A percentile compares a stretch with the other conserved stretches of the same genome.
phyloP scores from a whole-genome alignment of 2,329 filamentous ascomycete genomes.

The Penicillium sp. region DNA sequence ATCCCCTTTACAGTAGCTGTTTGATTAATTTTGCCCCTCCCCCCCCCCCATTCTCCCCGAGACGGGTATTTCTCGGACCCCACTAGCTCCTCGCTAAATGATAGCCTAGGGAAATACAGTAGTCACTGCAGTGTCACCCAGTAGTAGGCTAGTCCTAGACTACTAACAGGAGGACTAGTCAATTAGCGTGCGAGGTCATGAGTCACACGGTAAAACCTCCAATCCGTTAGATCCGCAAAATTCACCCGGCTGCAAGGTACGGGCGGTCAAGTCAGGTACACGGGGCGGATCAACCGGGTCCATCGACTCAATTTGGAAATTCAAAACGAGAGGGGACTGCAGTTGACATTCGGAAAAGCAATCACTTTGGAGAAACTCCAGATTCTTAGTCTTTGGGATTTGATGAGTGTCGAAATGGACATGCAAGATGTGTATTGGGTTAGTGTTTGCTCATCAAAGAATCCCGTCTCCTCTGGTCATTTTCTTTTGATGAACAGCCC shows the following conservation, averaged over 20 bases:
- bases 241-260: constrained; percentile 12
- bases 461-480: no score
- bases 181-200: no score
- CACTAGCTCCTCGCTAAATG: neutral
- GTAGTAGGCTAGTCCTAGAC: no score
- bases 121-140: neutral
- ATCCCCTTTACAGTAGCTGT: neutral
- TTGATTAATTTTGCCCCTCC: constrained; percentile 9
- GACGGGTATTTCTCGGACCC: neutral
- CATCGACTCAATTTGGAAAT: no score
- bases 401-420: no score
- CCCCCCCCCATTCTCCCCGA: neutral
- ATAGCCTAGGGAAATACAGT: neutral
- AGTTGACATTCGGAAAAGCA: neutral
- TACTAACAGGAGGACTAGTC: no score
- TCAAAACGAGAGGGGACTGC: neutral
- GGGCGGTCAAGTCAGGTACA: neutral
- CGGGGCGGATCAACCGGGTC: no score
- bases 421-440: no score
- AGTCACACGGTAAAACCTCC: neutral
- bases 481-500: no score
- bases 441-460: no score
- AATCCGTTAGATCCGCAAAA: constrained; percentile 14
- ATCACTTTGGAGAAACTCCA: no score
- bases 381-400: no score